A percentile compares a stretch with the other conserved stretches of the same genome.
Evolutionary conservation across 768 basidiomycete species (phyloP).

Genomic region (Phallus indusiatus): DNA sequence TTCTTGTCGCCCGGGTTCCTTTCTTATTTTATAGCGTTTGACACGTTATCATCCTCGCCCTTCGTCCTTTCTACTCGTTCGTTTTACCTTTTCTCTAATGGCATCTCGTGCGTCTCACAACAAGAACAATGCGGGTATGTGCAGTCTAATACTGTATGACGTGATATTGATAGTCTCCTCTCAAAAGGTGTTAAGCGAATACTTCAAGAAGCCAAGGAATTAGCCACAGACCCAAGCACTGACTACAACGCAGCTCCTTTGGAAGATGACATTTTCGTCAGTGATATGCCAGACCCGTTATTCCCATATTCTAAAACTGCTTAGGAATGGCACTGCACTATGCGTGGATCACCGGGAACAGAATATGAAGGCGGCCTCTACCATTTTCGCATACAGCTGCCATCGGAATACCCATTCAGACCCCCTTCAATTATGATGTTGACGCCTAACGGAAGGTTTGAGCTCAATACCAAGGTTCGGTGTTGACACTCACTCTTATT

Average conservation of each 20-base stretch:
- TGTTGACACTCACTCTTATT: neutral
- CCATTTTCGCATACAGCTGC: slow-evolving; percentile 84
- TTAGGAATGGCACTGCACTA: slow-evolving; percentile 95
- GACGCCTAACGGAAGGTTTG: slow-evolving; percentile 95
- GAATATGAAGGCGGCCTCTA: slow-evolving; percentile 96
- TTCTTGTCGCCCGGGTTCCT: neutral
- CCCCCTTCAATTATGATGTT: slow-evolving; percentile 94
- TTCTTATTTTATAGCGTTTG: neutral
- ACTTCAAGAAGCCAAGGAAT: slow-evolving; percentile 90
- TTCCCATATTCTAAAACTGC: slow-evolving; percentile 11
- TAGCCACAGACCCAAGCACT: slow-evolving; percentile 72
- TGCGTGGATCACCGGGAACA: slow-evolving; percentile 78
- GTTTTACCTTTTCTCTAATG: slow-evolving; percentile 13
- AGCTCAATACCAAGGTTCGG: slow-evolving; percentile 86
- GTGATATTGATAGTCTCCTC: neutral
- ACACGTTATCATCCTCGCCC: neutral
- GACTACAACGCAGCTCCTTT: slow-evolving; percentile 78
- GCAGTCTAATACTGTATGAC: neutral
- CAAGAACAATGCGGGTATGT: slow-evolving; percentile 82
- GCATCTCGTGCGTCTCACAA: slow-evolving; percentile 43
- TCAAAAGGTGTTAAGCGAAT: slow-evolving; percentile 84
- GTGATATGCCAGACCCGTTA: slow-evolving; percentile 21
- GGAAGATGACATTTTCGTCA: slow-evolving; percentile 86
- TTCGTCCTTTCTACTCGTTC: neutral
- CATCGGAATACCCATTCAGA: slow-evolving; percentile 93